Conservation (phyloP, 495 filamentous ascomycete genomes). For the Xylaria venustula region DNA sequence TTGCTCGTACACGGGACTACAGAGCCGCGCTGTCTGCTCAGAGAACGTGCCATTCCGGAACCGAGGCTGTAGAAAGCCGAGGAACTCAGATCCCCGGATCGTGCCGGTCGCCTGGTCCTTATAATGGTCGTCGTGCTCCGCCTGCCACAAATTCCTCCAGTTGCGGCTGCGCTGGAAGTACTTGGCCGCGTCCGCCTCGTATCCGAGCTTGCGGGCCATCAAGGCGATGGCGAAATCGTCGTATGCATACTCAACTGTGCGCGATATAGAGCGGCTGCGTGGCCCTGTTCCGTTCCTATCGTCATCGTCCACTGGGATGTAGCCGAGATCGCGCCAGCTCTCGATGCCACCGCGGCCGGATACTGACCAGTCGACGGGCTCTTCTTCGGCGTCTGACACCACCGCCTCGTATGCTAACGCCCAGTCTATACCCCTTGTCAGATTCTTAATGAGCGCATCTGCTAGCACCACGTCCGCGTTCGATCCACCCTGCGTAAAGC, state of each 20-base stretch:
- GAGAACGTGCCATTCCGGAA: conserved; percentile 61
- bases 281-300: conserved; percentile 60
- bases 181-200: conserved; percentile 49
- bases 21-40: conserved; percentile 66
- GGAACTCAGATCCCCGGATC: conserved; percentile 45
- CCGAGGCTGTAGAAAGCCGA: conserved; percentile 67
- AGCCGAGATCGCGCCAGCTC: conserved; percentile 61
- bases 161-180: conserved; percentile 57
- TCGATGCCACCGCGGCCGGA: conserved; percentile 64
- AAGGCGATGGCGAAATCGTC: conserved; percentile 63
- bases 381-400: conserved; percentile 67
- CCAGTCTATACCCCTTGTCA: conserved; percentile 62
- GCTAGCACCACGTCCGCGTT: conserved; percentile 71
- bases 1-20: conserved; percentile 47
- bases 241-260: conserved; percentile 73
- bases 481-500: conserved; percentile 69
- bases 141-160: conserved; percentile 56
- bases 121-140: conserved; percentile 37
- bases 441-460: conserved; percentile 66
- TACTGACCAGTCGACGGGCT: conserved; percentile 61
- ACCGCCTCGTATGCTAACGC: conserved; percentile 66
- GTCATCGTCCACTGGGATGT: conserved; percentile 61
- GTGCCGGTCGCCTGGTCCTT: conserved; percentile 22
- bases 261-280: conserved; percentile 59
- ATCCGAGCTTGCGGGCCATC: conserved; percentile 54